Evolutionary conservation across 108 stramenopile species (phyloP).

Genomic region (Pseudonitzschia multiseries): DNA sequence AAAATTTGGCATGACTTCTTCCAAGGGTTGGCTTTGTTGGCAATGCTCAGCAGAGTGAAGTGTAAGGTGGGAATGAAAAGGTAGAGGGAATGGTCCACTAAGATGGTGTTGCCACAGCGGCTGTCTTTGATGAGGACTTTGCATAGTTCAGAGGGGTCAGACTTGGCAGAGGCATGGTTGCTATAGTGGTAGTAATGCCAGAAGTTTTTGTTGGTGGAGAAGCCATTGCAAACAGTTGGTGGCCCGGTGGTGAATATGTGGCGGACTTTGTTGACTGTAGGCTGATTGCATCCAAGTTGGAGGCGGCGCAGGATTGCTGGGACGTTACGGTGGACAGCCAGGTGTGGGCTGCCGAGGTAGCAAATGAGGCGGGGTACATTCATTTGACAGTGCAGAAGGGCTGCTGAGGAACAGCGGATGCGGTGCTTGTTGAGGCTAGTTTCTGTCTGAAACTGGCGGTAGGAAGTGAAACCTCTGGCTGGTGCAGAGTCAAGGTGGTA

Average conservation of each 20-base stretch:
- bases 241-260: conserved; percentile 9
- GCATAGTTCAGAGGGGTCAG: neutral
- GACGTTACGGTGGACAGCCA: neutral
- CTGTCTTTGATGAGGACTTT: conserved; percentile 15
- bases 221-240: conserved; percentile 1
- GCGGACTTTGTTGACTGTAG: neutral
- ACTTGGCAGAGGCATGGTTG: conserved; percentile 15
- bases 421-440: no score
- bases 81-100: neutral
- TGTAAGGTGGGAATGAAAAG: conserved; percentile 10
- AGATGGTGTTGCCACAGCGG: neutral
- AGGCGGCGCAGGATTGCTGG: neutral
- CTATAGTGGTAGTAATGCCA: conserved; percentile 14
- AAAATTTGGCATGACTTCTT: conserved; percentile 7
- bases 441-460: no score
- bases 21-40: neutral
- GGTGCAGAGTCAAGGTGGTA: no score
- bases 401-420: no score
- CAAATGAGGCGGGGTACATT: neutral
- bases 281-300: neutral
- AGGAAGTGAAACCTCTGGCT: no score
- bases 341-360: conserved; percentile 9
- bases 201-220: conserved; percentile 17
- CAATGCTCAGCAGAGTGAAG: conserved; percentile 12
- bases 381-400: no score